These are phyloP conservation scores for Dryadomyces quercivorus DNA, from an alignment of 2,329 filamentous ascomycete species.

Conservation along the genomic window DNA sequence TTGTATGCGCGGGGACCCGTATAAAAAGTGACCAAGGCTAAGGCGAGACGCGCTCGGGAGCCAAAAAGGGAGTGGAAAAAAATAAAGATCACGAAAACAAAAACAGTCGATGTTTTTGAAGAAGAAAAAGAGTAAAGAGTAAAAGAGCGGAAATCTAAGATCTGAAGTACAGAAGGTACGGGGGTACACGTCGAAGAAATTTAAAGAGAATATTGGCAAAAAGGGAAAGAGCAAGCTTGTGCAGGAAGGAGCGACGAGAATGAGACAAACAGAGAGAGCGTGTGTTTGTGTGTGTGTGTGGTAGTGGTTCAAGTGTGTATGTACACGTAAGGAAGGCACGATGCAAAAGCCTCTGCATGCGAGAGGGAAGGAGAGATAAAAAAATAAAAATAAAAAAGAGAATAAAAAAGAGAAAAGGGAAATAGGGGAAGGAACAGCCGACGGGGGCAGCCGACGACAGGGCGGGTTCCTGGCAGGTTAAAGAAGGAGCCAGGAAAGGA, in stretches of 20 bases:
- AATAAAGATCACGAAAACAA: background rate
- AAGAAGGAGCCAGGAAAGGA: background rate
- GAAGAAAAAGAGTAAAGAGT: background rate
- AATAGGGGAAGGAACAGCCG: background rate
- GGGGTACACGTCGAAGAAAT: no score
- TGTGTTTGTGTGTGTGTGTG: background rate
- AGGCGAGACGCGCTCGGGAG: background rate
- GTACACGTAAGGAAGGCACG: background rate
- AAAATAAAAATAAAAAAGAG: background rate
- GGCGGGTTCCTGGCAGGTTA: background rate
- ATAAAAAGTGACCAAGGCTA: background rate
- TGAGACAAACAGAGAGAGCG: background rate
- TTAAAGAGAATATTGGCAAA: background rate
- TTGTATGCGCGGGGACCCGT: no score
- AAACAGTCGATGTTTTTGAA: background rate
- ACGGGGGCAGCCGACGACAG: background rate
- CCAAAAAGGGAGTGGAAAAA: background rate
- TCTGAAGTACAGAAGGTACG: no score
- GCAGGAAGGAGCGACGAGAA: constrained; percentile 1
- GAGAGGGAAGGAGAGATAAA: background rate
- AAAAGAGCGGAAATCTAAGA: background rate
- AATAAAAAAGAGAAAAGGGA: background rate
- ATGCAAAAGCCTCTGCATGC: background rate
- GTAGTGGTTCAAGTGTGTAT: no score
- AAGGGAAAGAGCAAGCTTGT: background rate